Evolutionary conservation across 2,329 filamentous ascomycete genomes (phyloP), one percentile per base, ranked within the genome.

Genomic region (Phialophora macrospora): DNA sequence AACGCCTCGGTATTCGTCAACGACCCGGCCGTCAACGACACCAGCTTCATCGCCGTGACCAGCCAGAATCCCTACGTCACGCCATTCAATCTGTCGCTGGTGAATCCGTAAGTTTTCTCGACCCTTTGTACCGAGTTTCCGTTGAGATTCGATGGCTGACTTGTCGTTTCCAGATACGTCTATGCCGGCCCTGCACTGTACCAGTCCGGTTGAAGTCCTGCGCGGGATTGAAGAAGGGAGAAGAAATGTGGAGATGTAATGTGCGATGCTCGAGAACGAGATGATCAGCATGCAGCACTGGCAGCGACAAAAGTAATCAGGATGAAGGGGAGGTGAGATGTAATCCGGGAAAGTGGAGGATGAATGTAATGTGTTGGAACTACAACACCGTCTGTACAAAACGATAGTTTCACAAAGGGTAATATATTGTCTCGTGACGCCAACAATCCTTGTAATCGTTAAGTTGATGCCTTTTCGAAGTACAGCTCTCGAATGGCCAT

Each of bases 1-100:
- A 85, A 90, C 70, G 80, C 84, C 6, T 84, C 85, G 44, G 89
- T 90, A 0, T 95, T 84, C 74, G 81, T 84, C 65, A 85, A 87
- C 0, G 88, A 93, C 62, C 88, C 88, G 0, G 85, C 86, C 1
- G 82, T 90, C 58, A 95, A 95, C 70, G 89, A 86, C 0, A 95
- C 92, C 3, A 90, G 93, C 78, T 95, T 94, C 74, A 79, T 96
- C 55, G 89, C 87, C 0, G 74, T 96, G 11, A 94, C 91, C 0
- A 91, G 94, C 72, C 74, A 76, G 0, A 84, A 93, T 69, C 70
- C 88, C 0, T 87, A 81, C 67, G 82, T 93, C 2, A 93, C 91
- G 7, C 89, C 91, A 0, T 94, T 91, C 77, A 95, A 95, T 74
- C 65, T 94, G 65, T 85, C 81, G 26, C 82, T 86, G 82, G 81